These are phyloP conservation scores for Aureobasidium musti DNA, from an alignment of 2,329 filamentous ascomycete genomes.

Conservation along the genomic window DNA sequence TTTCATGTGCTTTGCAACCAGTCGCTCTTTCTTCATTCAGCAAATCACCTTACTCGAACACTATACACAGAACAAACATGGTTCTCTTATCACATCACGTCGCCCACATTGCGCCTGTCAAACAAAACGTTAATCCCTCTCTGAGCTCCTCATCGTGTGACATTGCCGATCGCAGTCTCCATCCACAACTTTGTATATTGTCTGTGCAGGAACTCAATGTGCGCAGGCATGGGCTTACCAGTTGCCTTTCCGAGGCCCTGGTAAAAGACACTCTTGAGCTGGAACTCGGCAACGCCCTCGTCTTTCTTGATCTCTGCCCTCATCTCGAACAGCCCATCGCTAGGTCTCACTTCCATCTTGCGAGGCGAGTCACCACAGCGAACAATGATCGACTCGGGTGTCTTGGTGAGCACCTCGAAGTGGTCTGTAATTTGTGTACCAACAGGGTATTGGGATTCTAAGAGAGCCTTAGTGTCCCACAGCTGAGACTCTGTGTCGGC, in stretches of 20 bases:
- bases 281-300: conserved; percentile 62
- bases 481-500: conserved; percentile 61
- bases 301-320: conserved; percentile 61
- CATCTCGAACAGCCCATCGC: conserved; percentile 69
- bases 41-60: neutral
- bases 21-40: neutral
- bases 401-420: conserved; percentile 70
- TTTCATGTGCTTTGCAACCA: conserved; percentile 12
- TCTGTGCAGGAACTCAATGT: conserved; percentile 55
- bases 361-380: conserved; percentile 67
- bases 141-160: conserved; percentile 34
- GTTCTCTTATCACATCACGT: neutral
- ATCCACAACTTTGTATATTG: conserved; percentile 60
- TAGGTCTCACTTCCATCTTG: conserved; percentile 56
- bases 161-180: conserved; percentile 54
- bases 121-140: neutral
- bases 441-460: conserved; percentile 59
- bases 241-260: conserved; percentile 53
- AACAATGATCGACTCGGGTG: conserved; percentile 60
- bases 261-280: conserved; percentile 66
- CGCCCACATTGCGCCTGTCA: neutral
- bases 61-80: neutral
- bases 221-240: conserved; percentile 49
- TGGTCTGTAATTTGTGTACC: conserved; percentile 69
- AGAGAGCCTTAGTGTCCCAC: conserved; percentile 61